A percentile compares a stretch with the other conserved stretches of the same genome.
These are phyloP conservation scores for Tolypocladium sp. DNA, from an alignment of 2,329 filamentous ascomycete genomes.

Conservation along the genomic window DNA sequence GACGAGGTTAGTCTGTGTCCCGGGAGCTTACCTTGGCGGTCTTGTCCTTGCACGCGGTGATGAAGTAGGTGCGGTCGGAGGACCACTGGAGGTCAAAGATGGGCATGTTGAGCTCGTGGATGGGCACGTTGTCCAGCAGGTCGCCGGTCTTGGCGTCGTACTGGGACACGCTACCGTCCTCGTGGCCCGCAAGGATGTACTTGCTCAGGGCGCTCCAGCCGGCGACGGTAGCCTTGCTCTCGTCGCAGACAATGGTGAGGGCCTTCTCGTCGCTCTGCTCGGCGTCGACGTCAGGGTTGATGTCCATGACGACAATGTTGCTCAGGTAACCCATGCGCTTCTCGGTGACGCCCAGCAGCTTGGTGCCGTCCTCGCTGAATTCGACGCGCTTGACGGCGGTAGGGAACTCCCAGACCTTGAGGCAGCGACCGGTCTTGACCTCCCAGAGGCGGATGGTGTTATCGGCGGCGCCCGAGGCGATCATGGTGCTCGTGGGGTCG, in stretches of 20 bases:
- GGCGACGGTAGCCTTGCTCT: slow-evolving; percentile 94
- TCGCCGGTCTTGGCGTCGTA: slow-evolving; percentile 93
- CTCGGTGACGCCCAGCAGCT: slow-evolving; percentile 90
- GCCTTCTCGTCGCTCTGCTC: slow-evolving; percentile 77
- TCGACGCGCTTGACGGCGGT: slow-evolving; percentile 97
- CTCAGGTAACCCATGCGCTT: slow-evolving; percentile 96
- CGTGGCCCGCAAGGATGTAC: slow-evolving; percentile 96
- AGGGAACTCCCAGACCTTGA: slow-evolving; percentile 97
- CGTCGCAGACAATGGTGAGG: slow-evolving; percentile 84
- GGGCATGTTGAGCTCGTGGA: slow-evolving; percentile 73
- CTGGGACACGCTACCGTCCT: slow-evolving; percentile 85
- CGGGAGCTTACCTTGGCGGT: slow-evolving; percentile 62
- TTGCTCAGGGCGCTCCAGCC: slow-evolving; percentile 91
- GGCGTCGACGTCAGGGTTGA: slow-evolving; percentile 73
- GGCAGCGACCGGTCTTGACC: slow-evolving; percentile 79
- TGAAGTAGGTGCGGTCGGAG: slow-evolving; percentile 90
- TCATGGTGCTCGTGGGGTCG: slow-evolving; percentile 81
- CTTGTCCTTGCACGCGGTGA: slow-evolving; percentile 98
- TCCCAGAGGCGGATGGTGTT: slow-evolving; percentile 98
- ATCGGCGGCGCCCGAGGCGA: slow-evolving; percentile 93
- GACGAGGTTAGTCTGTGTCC: neutral
- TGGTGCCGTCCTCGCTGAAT: slow-evolving; percentile 88
- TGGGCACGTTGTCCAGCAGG: slow-evolving; percentile 67
- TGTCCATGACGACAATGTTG: slow-evolving; percentile 87
- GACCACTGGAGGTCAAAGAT: slow-evolving; percentile 96